Base-by-base conservation (phyloP, 2,329 filamentous ascomycete genomes). In the Xylaria hypoxylon region DNA sequence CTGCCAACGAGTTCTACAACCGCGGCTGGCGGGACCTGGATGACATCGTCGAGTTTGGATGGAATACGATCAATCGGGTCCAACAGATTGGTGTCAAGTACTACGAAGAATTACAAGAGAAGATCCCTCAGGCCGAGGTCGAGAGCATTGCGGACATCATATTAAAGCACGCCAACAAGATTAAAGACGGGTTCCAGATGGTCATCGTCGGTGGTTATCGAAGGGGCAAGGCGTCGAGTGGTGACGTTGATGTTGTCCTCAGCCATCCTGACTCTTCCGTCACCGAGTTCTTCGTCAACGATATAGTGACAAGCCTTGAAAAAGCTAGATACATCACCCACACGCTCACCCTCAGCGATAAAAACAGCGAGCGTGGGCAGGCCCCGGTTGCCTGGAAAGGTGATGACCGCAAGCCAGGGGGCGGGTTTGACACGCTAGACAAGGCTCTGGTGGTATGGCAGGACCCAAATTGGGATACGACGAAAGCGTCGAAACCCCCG, bases 391-490 rank as follows among this genome's bases (percentile, higher is more conserved):
- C 79, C 19, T 89, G 85, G 85, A 85, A 84, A 68, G 85, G 84
- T 0, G 76, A 79, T 52, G 75, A 76, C 35, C 74, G 69, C 24
- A 77, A 73, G 60, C 80, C 81, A 1, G 85, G 67, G 3, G 63
- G 85, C 24, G 92, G 92, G 0, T 97, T 97, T 71, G 94, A 97
- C 76, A 92, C 89, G 0, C 84, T 98, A 0, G 94, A 98, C 78
- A 97, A 97, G 78, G 94, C 94, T 0, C 81, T 98, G 59, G 91
- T 97, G 0, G 93, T 97, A 0, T 98, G 95, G 95, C 92, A 97
- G 76, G 84, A 94, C 74, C 90, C 90, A 0, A 57, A 78, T 4
- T 86, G 81, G 70, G 76, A 75, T 22, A 59, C 57, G 22, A 80
- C 80, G 77, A 77, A 79, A 5, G 78, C 75, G 0, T 79, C 79